These are phyloP conservation scores for Solanum megistacrolobum DNA, from an alignment of 257 asterid species.

Conservation along the genomic window DNA sequence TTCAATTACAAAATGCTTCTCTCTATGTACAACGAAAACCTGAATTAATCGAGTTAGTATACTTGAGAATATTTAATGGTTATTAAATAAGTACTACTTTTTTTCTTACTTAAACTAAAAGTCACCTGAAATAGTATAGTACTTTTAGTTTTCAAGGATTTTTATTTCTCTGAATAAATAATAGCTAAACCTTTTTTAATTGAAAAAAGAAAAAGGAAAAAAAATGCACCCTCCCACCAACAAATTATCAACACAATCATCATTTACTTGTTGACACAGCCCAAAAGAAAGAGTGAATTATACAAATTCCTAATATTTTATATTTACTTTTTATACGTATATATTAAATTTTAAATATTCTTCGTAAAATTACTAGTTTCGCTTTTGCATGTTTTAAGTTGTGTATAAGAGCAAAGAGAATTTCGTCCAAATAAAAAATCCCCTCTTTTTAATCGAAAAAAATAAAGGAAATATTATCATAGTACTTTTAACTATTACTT, in stretches of 20 bases:
- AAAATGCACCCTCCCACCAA: background rate
- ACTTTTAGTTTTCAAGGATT: background rate
- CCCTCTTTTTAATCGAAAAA: background rate
- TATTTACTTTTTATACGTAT: background rate
- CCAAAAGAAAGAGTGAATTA: background rate
- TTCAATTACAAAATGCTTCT: background rate
- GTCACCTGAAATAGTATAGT: background rate
- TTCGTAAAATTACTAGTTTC: background rate
- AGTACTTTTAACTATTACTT: background rate
- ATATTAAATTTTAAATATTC: background rate
- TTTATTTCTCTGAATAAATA: background rate
- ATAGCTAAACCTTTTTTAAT: background rate
- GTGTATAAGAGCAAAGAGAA: background rate
- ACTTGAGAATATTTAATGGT: background rate
- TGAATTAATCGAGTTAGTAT: background rate
- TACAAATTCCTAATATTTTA: background rate
- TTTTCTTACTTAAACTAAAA: background rate
- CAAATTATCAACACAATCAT: background rate
- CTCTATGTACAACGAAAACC: background rate
- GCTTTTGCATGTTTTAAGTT: background rate
- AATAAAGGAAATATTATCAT: background rate
- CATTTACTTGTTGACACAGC: background rate
- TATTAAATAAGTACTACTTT: background rate
- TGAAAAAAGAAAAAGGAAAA: background rate
- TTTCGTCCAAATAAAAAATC: background rate